Percentiles rank a stretch among this genome's conserved stretches.
phyloP scores from a whole-genome alignment of 83 land plant species.

The Picea mariana region DNA sequence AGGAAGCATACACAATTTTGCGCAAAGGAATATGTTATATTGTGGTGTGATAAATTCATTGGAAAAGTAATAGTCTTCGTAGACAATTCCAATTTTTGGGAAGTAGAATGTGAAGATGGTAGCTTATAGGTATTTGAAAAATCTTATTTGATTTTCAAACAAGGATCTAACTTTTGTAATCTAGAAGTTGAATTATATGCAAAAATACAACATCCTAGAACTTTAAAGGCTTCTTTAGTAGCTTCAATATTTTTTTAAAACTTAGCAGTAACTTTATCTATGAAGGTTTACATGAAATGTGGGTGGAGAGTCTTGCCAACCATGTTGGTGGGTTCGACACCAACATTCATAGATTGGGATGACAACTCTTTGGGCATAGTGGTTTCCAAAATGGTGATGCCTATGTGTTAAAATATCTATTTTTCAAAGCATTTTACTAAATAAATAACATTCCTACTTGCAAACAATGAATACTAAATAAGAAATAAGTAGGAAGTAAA shows the following conservation, averaged over 20 bases:
- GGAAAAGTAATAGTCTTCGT: slow-evolving; percentile 87
- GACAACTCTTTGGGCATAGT: slow-evolving; percentile 26
- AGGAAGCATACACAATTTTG: slow-evolving; percentile 78
- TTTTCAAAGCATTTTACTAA: too few species aligned
- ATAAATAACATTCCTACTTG: too few species aligned
- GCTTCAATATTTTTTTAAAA: neutral
- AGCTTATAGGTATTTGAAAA: slow-evolving; percentile 68
- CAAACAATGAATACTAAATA: too few species aligned
- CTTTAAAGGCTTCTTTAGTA: neutral
- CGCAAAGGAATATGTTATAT: slow-evolving; percentile 64
- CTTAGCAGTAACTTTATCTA: neutral
- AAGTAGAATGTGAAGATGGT: slow-evolving; percentile 81
- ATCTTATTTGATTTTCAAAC: neutral
- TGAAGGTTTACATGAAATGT: slow-evolving; percentile 89
- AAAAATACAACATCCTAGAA: neutral
- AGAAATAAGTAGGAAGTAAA: too few species aligned
- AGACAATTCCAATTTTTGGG: slow-evolving; percentile 81
- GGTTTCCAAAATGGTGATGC: too few species aligned
- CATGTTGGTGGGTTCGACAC: slow-evolving; percentile 92
- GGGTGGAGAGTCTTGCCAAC: slow-evolving; percentile 92
- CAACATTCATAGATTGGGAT: slow-evolving; percentile 89
- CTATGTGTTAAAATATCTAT: too few species aligned
- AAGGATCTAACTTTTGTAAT: neutral
- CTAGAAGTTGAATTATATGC: neutral
- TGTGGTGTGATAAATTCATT: slow-evolving; percentile 84